These are phyloP conservation scores for Trichothecium roseum DNA, from an alignment of 2,329 filamentous ascomycete species.

Conservation along the genomic window DNA sequence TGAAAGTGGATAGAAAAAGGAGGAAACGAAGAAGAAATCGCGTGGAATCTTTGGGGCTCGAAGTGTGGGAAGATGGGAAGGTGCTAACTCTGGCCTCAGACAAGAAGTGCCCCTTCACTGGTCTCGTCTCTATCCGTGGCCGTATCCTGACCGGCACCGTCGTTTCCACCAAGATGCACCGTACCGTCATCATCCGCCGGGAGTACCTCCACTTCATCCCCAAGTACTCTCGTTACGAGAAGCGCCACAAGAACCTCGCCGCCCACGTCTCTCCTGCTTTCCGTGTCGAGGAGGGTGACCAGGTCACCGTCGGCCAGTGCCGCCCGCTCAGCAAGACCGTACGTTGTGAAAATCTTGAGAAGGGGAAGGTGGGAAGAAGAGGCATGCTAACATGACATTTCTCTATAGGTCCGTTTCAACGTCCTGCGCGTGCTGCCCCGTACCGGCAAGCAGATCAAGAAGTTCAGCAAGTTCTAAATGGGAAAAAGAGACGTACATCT, in stretches of 20 bases:
- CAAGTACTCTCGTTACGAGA: slow-evolving; percentile 99
- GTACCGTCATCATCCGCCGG: slow-evolving; percentile 97
- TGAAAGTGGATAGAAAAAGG: background rate
- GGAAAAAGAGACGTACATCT: slow-evolving; percentile 16
- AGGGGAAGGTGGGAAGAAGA: background rate
- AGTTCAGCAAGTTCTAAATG: slow-evolving; percentile 95
- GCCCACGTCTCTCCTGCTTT: slow-evolving; percentile 98
- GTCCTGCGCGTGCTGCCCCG: slow-evolving; percentile 96
- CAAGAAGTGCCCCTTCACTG: slow-evolving; percentile 99
- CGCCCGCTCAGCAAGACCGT: slow-evolving; percentile 99
- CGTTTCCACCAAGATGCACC: slow-evolving; percentile 99
- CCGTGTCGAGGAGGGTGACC: slow-evolving; percentile 99
- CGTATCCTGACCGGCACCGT: slow-evolving; percentile 99
- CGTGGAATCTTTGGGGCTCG: too few relatives aligned
- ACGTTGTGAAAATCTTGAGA: slow-evolving; percentile 33
- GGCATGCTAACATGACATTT: slow-evolving; percentile 12
- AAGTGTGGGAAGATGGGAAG: too few relatives aligned
- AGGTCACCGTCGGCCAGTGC: slow-evolving; percentile 99
- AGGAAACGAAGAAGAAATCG: slow-evolving; percentile 1
- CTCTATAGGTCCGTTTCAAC: slow-evolving; percentile 86
- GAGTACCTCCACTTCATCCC: slow-evolving; percentile 99
- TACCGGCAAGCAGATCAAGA: slow-evolving; percentile 95
- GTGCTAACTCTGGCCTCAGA: slow-evolving; percentile 42
- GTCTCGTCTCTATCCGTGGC: slow-evolving; percentile 97
- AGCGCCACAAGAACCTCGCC: slow-evolving; percentile 99